These are phyloP conservation scores for Xylariaceae sp. DNA, from an alignment of 2,329 filamentous ascomycete genomes.

Conservation along the genomic window DNA sequence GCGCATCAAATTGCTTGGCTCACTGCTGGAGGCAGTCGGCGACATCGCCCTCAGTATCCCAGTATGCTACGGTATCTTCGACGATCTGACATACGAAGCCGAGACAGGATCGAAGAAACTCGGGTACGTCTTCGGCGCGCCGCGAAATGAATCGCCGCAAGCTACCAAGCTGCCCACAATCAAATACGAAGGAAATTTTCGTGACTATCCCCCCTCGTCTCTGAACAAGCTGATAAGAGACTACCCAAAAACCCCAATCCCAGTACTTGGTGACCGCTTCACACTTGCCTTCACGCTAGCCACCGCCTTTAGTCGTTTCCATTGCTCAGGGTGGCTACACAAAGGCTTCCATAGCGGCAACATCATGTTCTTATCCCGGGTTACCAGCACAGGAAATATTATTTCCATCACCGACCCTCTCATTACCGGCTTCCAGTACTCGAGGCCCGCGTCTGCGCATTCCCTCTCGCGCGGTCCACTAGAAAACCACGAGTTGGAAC, in stretches of 20 bases:
- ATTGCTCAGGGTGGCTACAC: conserved; percentile 13
- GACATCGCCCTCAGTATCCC: conserved; percentile 5
- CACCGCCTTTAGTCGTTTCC: conserved; percentile 14
- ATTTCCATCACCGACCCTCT: conserved; percentile 8
- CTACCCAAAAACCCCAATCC: background rate
- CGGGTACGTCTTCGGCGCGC: conserved; percentile 8
- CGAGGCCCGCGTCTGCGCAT: conserved; percentile 4
- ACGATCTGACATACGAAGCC: conserved; percentile 4
- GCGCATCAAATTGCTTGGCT: conserved; percentile 10
- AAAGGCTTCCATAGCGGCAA: conserved; percentile 14
- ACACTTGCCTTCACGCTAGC: conserved; percentile 10
- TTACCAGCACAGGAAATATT: background rate
- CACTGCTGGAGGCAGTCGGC: conserved; percentile 7
- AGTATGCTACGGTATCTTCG: conserved; percentile 10
- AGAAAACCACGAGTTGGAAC: conserved; percentile 2
- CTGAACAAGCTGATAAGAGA: conserved; percentile 2
- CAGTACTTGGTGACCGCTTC: conserved; percentile 11
- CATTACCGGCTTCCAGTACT: conserved; percentile 14
- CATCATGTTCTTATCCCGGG: conserved; percentile 8
- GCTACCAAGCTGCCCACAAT: background rate
- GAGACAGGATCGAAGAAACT: conserved; percentile 1
- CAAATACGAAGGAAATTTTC: conserved; percentile 3
- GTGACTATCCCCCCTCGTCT: conserved; percentile 1
- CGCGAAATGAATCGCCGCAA: background rate
- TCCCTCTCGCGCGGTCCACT: conserved; percentile 7